These are phyloP conservation scores for Phytophthora pinifolia DNA, from an alignment of 352 stramenopile species.

Conservation along the genomic window DNA sequence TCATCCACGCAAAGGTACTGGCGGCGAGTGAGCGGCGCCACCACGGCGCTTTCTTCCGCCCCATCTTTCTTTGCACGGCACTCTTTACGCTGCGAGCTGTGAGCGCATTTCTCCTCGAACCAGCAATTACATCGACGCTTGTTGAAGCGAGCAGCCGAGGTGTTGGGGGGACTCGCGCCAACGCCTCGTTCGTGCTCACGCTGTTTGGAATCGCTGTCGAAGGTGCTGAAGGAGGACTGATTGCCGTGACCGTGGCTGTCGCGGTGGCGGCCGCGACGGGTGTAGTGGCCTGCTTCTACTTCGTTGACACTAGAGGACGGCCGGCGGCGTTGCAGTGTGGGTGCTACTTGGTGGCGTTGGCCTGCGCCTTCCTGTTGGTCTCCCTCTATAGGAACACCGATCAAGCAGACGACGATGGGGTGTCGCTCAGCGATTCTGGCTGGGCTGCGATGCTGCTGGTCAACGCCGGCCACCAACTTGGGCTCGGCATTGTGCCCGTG, in stretches of 20 bases:
- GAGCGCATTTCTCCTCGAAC: conserved; percentile 49
- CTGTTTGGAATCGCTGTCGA: conserved; percentile 63
- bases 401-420: conserved; percentile 11
- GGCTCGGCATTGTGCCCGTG: conserved; percentile 55
- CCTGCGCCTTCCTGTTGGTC: conserved; percentile 52
- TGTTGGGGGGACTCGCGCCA: conserved; percentile 18
- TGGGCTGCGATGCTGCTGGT: conserved; percentile 66
- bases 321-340: conserved; percentile 53
- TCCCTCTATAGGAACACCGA: conserved; percentile 39
- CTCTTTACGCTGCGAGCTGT: conserved; percentile 58
- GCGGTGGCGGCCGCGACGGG: conserved; percentile 51
- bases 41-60: conserved; percentile 68
- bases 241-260: conserved; percentile 43
- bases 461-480: conserved; percentile 64
- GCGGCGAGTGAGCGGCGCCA: conserved; percentile 51
- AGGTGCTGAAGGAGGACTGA: conserved; percentile 50
- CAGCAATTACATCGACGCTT: conserved; percentile 46
- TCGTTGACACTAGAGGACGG: conserved; percentile 69
- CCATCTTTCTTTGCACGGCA: conserved; percentile 53
- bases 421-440: conserved; percentile 52
- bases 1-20: conserved; percentile 74
- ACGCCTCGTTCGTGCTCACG: conserved; percentile 51
- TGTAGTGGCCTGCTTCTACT: conserved; percentile 49
- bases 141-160: conserved; percentile 23
- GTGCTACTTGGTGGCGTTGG: conserved; percentile 50